Percentiles rank a stretch among this genome's conserved stretches.
Evolutionary conservation across 306 rosid species (phyloP).

Genomic region (Hippophae gyantsensis): DNA sequence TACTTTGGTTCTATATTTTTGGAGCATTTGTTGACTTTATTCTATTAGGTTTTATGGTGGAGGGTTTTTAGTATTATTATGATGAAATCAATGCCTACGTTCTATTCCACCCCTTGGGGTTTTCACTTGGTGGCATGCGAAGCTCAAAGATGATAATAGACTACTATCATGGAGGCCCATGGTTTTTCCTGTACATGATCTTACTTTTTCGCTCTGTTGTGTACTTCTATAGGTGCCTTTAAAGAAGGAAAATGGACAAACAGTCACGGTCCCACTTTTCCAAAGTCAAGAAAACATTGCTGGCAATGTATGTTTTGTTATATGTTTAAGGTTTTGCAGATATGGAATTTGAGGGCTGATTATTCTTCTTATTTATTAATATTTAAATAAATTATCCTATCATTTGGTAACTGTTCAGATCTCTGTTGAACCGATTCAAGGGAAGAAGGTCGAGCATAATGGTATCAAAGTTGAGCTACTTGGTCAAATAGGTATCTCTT

Average conservation of each 20-base stretch:
- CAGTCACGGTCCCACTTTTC: conserved; percentile 71
- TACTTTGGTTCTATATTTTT: neutral
- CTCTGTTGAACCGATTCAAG: conserved; percentile 28
- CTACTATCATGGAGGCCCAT: neutral
- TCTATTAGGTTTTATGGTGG: neutral
- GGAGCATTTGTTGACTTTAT: neutral
- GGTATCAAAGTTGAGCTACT: conserved; percentile 45
- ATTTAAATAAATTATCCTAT: neutral
- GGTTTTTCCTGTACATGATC: neutral
- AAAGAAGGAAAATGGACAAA: conserved; percentile 80
- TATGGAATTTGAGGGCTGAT: neutral
- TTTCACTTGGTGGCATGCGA: too few relatives aligned
- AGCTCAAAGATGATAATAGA: neutral
- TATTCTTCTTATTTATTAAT: neutral
- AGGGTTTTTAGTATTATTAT: too few relatives aligned
- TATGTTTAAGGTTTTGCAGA: neutral
- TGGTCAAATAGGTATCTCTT: conserved; percentile 40
- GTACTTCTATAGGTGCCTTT: conserved; percentile 46
- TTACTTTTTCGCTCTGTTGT: neutral
- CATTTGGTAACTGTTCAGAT: conserved; percentile 20
- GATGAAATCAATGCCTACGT: too few relatives aligned
- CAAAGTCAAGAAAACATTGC: conserved; percentile 92
- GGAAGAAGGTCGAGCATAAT: conserved; percentile 40
- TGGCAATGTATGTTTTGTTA: conserved; percentile 56
- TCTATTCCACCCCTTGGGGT: too few relatives aligned